Evolutionary conservation across 176 grass and related monocot genomes (phyloP).

Genomic region (Avena atlantica): DNA sequence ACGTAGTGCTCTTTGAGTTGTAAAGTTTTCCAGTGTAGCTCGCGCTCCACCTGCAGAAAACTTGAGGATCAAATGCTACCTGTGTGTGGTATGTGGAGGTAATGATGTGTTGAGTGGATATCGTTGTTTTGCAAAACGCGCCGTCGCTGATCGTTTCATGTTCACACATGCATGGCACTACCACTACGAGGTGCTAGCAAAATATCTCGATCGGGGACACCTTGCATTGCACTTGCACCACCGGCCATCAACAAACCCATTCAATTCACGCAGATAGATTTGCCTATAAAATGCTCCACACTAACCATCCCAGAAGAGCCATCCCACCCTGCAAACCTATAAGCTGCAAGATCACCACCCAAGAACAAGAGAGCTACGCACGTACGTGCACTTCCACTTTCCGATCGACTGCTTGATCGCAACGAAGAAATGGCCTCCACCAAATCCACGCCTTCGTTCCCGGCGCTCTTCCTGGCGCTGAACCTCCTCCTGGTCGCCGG

Average conservation of each 20-base stretch:
- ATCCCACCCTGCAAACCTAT: neutral
- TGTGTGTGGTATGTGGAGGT: neutral
- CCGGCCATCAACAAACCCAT: neutral
- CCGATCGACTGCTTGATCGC: neutral
- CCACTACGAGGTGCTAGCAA: neutral
- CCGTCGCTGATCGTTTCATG: neutral
- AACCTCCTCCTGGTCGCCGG: constrained; percentile 5
- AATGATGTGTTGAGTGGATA: constrained; percentile 9
- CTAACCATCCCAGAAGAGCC: neutral
- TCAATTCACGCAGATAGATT: neutral
- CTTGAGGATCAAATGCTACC: neutral
- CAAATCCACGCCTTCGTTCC: neutral
- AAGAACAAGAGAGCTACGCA: neutral
- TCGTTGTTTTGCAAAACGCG: constrained; percentile 16
- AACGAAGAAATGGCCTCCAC: constrained; percentile 4
- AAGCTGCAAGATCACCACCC: neutral
- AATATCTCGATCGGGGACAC: constrained; percentile 32
- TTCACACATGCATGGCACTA: constrained; percentile 6
- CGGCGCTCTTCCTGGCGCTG: constrained; percentile 34
- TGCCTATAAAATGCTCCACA: constrained; percentile 41
- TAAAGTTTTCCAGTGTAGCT: neutral
- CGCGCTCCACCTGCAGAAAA: neutral
- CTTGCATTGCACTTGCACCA: neutral
- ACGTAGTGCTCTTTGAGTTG: constrained; percentile 34
- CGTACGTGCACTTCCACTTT: neutral